Percentiles rank a stretch among this genome's conserved stretches.
Conservation (phyloP, 225 moss, liverwort and hornwort species). For the Physcomitrium patens region DNA sequence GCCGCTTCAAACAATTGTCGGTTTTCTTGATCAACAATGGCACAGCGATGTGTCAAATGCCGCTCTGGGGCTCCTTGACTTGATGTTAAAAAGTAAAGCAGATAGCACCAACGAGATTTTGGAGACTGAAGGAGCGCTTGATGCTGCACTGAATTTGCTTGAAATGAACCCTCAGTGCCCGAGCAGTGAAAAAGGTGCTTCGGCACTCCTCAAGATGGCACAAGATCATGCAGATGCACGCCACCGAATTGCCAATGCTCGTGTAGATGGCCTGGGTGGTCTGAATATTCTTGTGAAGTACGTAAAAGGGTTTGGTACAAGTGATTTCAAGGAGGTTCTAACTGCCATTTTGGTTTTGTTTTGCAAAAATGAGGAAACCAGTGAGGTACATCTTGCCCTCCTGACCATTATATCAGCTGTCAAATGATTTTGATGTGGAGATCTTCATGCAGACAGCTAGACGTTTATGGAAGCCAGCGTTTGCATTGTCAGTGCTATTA, state of each 20-base stretch:
- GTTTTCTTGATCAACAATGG: slow-evolving; percentile 30
- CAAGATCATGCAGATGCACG: slow-evolving; percentile 25
- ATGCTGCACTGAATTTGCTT: slow-evolving; percentile 31
- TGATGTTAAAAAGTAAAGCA: slow-evolving; percentile 27
- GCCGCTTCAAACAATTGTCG: slow-evolving; percentile 24
- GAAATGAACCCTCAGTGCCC: slow-evolving; percentile 8
- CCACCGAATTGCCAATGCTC: slow-evolving; percentile 25
- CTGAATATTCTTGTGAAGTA: slow-evolving; percentile 36
- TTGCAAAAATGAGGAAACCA: slow-evolving; percentile 28
- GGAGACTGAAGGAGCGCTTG: slow-evolving; percentile 33
- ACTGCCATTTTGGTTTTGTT: slow-evolving; percentile 27
- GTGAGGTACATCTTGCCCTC: slow-evolving; percentile 35
- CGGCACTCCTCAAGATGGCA: slow-evolving; percentile 38
- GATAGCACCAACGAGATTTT: slow-evolving; percentile 25
- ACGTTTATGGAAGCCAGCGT: slow-evolving; percentile 10
- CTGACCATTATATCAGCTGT: not conserved
- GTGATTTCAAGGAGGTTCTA: slow-evolving; percentile 29
- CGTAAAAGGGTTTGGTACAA: slow-evolving; percentile 1
- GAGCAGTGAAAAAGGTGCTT: slow-evolving; percentile 32
- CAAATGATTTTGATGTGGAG: not conserved
- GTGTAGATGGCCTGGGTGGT: slow-evolving; percentile 19
- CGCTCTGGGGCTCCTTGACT: slow-evolving; percentile 31
- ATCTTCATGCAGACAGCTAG: not conserved
- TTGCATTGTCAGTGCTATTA: not conserved
- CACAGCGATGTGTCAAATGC: slow-evolving; percentile 27